These are phyloP conservation scores for Lachnum nothofagi DNA, from an alignment of 2,329 filamentous ascomycete species.

Conservation along the genomic window DNA sequence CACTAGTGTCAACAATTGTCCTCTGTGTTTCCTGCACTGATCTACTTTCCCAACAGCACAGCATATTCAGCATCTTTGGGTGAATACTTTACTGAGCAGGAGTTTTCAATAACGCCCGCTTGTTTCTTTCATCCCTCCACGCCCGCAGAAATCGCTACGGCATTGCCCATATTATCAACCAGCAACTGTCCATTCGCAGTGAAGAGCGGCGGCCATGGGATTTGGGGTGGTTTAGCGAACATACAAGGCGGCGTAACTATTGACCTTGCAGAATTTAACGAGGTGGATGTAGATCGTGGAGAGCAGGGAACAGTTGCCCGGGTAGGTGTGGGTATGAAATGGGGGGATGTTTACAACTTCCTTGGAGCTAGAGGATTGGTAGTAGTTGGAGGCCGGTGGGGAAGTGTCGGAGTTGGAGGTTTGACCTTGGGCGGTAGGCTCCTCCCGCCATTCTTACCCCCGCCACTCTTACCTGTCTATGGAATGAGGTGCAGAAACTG, in stretches of 20 bases:
- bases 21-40: no score
- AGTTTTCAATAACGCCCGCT: neutral
- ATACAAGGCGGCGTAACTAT: slow-evolving; percentile 12
- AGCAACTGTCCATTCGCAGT: slow-evolving; percentile 31
- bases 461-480: no score
- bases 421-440: slow-evolving; percentile 14
- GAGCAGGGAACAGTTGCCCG: neutral
- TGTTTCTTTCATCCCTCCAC: neutral
- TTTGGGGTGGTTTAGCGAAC: slow-evolving; percentile 10
- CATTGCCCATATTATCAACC: neutral
- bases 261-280: slow-evolving; percentile 7
- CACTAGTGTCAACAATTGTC: no score
- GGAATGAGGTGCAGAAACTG: no score
- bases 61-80: neutral
- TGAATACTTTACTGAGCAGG: neutral
- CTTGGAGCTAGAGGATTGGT: neutral
- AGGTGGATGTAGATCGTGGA: neutral
- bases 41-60: no score
- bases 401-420: slow-evolving; percentile 16
- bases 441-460: no score
- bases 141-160: neutral
- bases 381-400: slow-evolving; percentile 9
- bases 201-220: slow-evolving; percentile 36
- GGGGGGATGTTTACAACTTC: neutral
- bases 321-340: neutral